Evolutionary conservation across 805 yeast genomes (phyloP).

Genomic region (Cyberlindnera americana): DNA sequence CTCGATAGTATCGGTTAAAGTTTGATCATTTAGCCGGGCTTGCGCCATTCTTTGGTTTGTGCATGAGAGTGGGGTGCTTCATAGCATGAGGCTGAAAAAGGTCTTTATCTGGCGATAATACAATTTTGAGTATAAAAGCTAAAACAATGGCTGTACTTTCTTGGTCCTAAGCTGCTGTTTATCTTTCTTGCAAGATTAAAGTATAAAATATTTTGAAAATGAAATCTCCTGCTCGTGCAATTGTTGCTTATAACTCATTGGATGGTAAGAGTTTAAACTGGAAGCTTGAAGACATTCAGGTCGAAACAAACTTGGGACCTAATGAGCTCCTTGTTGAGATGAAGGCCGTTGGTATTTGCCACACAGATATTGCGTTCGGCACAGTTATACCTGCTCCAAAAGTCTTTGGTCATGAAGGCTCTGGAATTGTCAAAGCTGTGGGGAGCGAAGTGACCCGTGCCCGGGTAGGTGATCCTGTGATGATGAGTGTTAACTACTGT

Average conservation of each 20-base stretch:
- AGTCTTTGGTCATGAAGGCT: conserved; percentile 13
- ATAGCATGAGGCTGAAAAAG: too few relatives aligned
- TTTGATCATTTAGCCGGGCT: too few relatives aligned
- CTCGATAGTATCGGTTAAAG: too few relatives aligned
- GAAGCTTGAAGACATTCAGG: conserved; percentile 4
- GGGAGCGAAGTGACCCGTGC: conserved; percentile 3
- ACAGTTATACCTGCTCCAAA: conserved; percentile 1
- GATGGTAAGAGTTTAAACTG: conserved; percentile 5
- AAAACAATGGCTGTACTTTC: too few relatives aligned
- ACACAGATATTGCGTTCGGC: conserved; percentile 10
- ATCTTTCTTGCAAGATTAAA: too few relatives aligned
- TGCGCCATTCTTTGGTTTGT: too few relatives aligned
- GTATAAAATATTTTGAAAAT: too few relatives aligned
- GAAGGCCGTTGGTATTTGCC: conserved; percentile 11
- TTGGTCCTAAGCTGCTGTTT: too few relatives aligned
- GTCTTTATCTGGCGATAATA: too few relatives aligned
- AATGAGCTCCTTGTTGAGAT: conserved; percentile 9
- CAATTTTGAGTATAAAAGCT: too few relatives aligned
- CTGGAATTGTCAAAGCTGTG: conserved; percentile 9
- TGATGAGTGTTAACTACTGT: conserved; percentile 7
- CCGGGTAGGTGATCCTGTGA: conserved; percentile 7
- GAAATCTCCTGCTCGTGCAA: conserved; percentile 11
- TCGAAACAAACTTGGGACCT: conserved; percentile 2
- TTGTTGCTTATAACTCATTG: conserved; percentile 5
- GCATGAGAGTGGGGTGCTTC: too few relatives aligned